These are phyloP conservation scores for Diaporthe capsici DNA, from an alignment of 2,329 filamentous ascomycete species.

Conservation along the genomic window DNA sequence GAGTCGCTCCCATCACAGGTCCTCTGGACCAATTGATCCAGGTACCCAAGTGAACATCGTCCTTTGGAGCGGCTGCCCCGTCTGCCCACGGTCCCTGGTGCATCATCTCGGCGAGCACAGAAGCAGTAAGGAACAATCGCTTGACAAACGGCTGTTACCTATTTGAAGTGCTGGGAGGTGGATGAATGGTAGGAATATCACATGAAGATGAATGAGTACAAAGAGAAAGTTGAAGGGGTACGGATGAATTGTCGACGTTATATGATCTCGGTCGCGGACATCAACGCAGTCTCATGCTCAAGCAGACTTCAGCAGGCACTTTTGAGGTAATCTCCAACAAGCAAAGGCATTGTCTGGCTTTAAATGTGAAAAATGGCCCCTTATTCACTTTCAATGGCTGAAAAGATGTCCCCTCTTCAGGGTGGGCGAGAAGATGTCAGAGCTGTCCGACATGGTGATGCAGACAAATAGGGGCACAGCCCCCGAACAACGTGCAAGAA, in stretches of 20 bases:
- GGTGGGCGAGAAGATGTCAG: no score
- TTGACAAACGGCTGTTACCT: rapidly evolving
- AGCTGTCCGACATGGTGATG: not conserved
- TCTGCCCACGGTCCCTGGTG: not conserved
- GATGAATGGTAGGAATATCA: not conserved
- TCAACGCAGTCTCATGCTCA: no score
- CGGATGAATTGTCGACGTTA: no score
- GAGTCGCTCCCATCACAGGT: slow-evolving; percentile 48
- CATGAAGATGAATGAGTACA: not conserved
- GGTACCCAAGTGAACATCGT: slow-evolving; percentile 9
- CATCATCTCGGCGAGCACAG: not conserved
- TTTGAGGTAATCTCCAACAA: no score
- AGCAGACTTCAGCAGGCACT: no score
- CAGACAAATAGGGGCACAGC: not conserved
- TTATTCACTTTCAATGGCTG: no score
- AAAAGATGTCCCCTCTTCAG: no score
- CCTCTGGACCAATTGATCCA: slow-evolving; percentile 53
- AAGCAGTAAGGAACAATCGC: not conserved
- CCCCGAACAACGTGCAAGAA: not conserved
- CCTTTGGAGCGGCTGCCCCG: not conserved
- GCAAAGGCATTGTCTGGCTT: no score
- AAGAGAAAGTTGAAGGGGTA: not conserved
- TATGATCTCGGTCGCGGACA: no score
- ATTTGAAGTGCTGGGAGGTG: not conserved
- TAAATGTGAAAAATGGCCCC: no score